These are phyloP conservation scores for Sistotremastrum suecicum DNA, from an alignment of 768 basidiomycete genomes.

Conservation along the genomic window DNA sequence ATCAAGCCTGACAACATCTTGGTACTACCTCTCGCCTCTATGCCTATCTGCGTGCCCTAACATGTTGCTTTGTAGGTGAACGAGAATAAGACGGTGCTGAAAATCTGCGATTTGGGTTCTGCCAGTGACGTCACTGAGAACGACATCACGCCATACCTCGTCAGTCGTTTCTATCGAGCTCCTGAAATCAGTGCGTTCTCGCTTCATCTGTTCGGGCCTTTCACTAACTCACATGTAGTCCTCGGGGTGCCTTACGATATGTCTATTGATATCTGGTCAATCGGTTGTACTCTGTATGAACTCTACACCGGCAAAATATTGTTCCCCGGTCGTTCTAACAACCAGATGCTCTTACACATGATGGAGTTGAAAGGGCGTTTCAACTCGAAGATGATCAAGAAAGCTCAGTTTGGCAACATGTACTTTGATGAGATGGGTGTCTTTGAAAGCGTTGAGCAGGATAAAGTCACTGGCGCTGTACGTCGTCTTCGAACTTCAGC, in stretches of 20 bases:
- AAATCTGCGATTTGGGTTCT: slow-evolving; percentile 94
- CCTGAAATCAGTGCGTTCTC: slow-evolving; percentile 79
- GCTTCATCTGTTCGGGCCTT: slow-evolving; percentile 2
- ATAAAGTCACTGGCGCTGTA: slow-evolving; percentile 73
- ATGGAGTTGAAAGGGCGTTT: slow-evolving; percentile 96
- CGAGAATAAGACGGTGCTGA: slow-evolving; percentile 84
- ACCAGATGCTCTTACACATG: slow-evolving; percentile 95
- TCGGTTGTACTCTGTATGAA: slow-evolving; percentile 95
- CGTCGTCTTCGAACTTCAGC: slow-evolving; percentile 20
- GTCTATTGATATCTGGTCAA: slow-evolving; percentile 90
- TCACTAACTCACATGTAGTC: slow-evolving; percentile 33
- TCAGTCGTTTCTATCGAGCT: slow-evolving; percentile 93
- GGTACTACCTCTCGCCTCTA: slow-evolving; percentile 29
- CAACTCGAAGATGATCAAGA: slow-evolving; percentile 89
- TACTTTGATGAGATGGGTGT: slow-evolving; percentile 91
- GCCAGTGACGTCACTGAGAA: slow-evolving; percentile 90
- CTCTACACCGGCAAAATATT: slow-evolving; percentile 94
- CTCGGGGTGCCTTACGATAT: slow-evolving; percentile 92
- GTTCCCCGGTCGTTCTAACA: slow-evolving; percentile 92
- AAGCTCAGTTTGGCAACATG: slow-evolving; percentile 78
- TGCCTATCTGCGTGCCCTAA: background rate
- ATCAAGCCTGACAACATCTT: slow-evolving; percentile 98
- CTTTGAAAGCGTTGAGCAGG: slow-evolving; percentile 72
- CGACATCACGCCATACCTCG: slow-evolving; percentile 96
- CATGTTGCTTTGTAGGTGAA: slow-evolving; percentile 54